Base-by-base conservation (phyloP, 164 flowering plant species). In the Stephania cephalantha region DNA sequence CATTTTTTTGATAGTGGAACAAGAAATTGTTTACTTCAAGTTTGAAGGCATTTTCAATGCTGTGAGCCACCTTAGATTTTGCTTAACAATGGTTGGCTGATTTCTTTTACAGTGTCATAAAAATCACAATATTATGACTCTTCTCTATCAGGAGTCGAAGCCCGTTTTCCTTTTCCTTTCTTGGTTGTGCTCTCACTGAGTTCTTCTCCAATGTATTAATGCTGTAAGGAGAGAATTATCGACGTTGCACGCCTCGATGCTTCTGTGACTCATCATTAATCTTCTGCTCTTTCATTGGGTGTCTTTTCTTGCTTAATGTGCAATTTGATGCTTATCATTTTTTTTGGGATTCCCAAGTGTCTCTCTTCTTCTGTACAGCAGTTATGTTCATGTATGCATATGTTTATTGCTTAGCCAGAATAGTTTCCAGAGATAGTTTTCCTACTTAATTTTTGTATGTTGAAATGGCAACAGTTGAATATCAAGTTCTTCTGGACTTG, bases 1-100 rank as follows among this genome's bases (percentile, higher is more conserved):
- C 66, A 61, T 61, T 61, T 61, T 58, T 61, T 61, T 61, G 7
- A 61, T 61, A 61, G 66, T 61, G 66, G 66, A 61, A 61, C 25
- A 0, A 18, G 0, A 61, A 18, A 61, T 61, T n/a, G 22, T 61
- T 61, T 61, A n/a, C 66, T 17, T 6, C 25, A 4, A 17, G 6
- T 20, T 61, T 9, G 9, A 5, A 61, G 66, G 25, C 11, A 50
- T 50, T 9, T 61, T 61, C 25, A 18, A 25, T 61, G 1, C 18
- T 61, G 20, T 61, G 65, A 61, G 25, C 20, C 25, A 61, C 20
- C n/a, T 15, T 18, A 18, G 25, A 5, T 61, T 18, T 20, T 61
- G 66, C 18, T 61, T 61, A 61, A 61, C 66, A 18, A 17, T n/a
- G 66, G 66, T 18, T 9, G 22, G n/a, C 6, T n/a, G 22, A n/a